Evolutionary conservation across 257 asterid species (phyloP), one percentile per base, ranked within the genome.

Genomic region (Solanum infundibuliforme): DNA sequence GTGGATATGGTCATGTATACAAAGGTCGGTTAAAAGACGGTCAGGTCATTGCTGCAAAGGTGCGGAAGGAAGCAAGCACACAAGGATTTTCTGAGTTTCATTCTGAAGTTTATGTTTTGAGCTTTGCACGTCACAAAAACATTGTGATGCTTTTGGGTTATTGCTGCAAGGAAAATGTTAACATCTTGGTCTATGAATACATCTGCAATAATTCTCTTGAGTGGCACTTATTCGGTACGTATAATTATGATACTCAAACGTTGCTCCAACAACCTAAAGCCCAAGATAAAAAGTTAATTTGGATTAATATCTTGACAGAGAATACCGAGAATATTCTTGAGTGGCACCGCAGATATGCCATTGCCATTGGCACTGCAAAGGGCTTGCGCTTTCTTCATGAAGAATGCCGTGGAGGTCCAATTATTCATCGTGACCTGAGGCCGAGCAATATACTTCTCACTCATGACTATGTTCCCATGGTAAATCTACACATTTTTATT

Each of bases 381-480:
- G 98, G 98, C 76, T 85, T 94, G 90, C 95, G 95, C 9, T 95
- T 93, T 90, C 92, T 95, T 32, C 98, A 95, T 88, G 98, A 95
- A 87, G 98, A 95, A 85, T 95, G 98, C 81, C 94, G 98, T 36
- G 98, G 98, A 90, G 93, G 98, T 93, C 98, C 98, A 73, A 94
- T 95, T 38, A 91, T 95, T 88, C 96, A 95, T 71, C 92, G 98
- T 39, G 98, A 95, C 88, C 89, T 91, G 92, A 91, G 98, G 89
- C 98, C 98, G 27, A 93, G 95, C 91, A 95, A 95, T 88, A 90
- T 95, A 89, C 90, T 95, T 88, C 92, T 95, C 60, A 95, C 98
- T 55, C 96, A 94, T 71, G 95, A 95, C 88, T 94, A 89, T 92
- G 98, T 94, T 88, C 96, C 98, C 25, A 93, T 95, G 98, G 96